Conservation (phyloP, 164 flowering plant genomes). For the Nymphaea colorata region DNA sequence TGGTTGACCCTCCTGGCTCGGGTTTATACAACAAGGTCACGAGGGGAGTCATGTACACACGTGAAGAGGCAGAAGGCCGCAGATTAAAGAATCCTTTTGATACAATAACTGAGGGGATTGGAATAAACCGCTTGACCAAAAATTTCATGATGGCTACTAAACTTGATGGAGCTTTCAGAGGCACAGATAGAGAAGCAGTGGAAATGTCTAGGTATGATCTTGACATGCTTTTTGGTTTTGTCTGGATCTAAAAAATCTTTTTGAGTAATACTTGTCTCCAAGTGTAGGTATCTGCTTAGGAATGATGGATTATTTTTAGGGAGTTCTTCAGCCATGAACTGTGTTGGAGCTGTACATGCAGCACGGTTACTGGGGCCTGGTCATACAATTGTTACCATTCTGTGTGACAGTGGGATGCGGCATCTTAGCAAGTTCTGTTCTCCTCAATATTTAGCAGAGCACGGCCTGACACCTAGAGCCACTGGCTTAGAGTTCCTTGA, state of each 20-base stretch:
- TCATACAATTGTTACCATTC: conserved; percentile 80
- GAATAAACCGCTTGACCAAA: conserved; percentile 77
- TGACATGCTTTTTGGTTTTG: background rate
- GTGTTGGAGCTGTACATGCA: conserved; percentile 86
- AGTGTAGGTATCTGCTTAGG: conserved; percentile 69
- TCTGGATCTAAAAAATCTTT: background rate
- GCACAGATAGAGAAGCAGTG: conserved; percentile 86
- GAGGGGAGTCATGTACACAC: conserved; percentile 92
- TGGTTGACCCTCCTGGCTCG: conserved; percentile 95
- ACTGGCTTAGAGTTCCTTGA: conserved; percentile 60
- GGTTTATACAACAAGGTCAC: conserved; percentile 92
- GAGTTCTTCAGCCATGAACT: conserved; percentile 98
- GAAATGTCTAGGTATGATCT: conserved; percentile 75
- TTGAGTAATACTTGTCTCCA: background rate
- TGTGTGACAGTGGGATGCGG: conserved; percentile 93
- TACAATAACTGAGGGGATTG: conserved; percentile 97
- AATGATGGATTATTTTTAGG: conserved; percentile 95
- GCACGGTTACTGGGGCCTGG: conserved; percentile 84
- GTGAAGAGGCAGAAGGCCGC: conserved; percentile 91
- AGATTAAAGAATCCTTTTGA: conserved; percentile 96
- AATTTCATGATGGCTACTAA: conserved; percentile 61
- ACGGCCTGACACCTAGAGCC: conserved; percentile 63
- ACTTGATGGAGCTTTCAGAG: conserved; percentile 87
- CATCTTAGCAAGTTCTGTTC: conserved; percentile 79
- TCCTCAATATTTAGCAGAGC: conserved; percentile 45